Percentiles rank a stretch among this genome's conserved stretches.
Evolutionary conservation across 352 stramenopile species (phyloP).

Genomic region (Pythium sukuiense): DNA sequence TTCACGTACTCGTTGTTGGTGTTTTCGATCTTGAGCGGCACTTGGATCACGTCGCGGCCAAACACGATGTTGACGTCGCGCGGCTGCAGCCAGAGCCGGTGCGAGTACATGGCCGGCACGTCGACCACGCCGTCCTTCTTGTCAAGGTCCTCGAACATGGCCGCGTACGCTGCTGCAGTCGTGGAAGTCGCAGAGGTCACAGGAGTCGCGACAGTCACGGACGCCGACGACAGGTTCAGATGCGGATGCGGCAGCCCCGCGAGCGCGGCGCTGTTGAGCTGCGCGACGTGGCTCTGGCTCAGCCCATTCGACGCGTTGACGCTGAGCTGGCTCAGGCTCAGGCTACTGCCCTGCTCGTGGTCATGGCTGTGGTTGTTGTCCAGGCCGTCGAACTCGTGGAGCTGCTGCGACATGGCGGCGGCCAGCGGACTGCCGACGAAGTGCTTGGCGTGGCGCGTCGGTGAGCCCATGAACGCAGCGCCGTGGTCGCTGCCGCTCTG

Average conservation of each 20-base stretch:
- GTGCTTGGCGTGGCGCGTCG: constrained; percentile 10
- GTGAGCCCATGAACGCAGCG: neutral
- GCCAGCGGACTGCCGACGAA: constrained; percentile 15
- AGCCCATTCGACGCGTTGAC: neutral
- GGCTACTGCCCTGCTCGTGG: neutral
- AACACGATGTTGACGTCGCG: constrained; percentile 49
- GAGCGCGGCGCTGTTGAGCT: neutral
- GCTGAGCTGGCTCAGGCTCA: constrained; percentile 22
- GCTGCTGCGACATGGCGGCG: constrained; percentile 25
- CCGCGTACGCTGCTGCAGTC: constrained; percentile 9
- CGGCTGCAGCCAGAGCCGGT: constrained; percentile 23
- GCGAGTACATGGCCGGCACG: constrained; percentile 18
- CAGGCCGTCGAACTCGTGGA: constrained; percentile 15
- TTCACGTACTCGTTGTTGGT: constrained; percentile 58
- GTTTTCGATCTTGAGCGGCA: constrained; percentile 52
- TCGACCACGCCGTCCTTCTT: neutral
- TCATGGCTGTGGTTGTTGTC: neutral
- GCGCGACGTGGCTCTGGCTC: neutral
- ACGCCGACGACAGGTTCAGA: constrained; percentile 12
- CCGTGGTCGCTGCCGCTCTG: neutral
- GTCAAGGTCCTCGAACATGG: constrained; percentile 23
- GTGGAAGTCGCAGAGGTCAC: neutral
- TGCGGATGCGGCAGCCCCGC: constrained; percentile 19
- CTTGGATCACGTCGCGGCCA: constrained; percentile 73
- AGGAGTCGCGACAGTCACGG: neutral